Evolutionary conservation across 169 alveolate genomes (phyloP), one percentile per base, ranked within the genome.

Genomic region (Amoebophrya sp.): DNA sequence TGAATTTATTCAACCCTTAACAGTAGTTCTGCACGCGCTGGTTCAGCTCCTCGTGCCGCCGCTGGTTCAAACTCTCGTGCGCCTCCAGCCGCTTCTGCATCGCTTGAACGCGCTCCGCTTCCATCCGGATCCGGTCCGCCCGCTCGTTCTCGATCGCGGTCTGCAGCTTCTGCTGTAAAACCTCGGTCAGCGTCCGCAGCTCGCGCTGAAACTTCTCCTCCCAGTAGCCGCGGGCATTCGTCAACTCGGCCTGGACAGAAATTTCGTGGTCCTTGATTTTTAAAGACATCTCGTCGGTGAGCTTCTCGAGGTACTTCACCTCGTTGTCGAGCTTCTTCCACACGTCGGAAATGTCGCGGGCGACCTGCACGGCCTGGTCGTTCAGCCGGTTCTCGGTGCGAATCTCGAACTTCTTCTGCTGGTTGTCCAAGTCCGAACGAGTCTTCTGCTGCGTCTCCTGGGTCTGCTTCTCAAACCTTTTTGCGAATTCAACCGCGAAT

Each of bases 191-290:
- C 34, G 78, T 58, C 10, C 7, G 4, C 34, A 58, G 78, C 23
- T 58, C 78, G 78, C 78, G 78, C n/a, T n/a, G n/a, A n/a, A n/a
- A 58, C 78, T 58, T 58, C 78, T 58, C 39, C 34, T 58, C 78
- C 78, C 78, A 58, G 23, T 23, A 58, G 2, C 23, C 23, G 10
- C 78, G 78, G 38, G 34, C 34, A 58, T 58, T 58, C 29, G 78
- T 58, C 78, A 58, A 16, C 7, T 58, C 23, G 10, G 78, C 34
- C 5, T n/a, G 26, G 10, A n/a, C 34, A 10, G 78, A 58, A 29
- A 2, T 58, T 29, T 58, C 78, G 78, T 58, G 78, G 78, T 58
- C 78, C 23, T 58, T 58, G 4, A 58, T 58, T 29, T 58, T 58
- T 13, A 13, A 13, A 13, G 0, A 2, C 78, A 58, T 58, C 23